phyloP scores from a whole-genome alignment of 257 asterid species.

The Solanum phureja region DNA sequence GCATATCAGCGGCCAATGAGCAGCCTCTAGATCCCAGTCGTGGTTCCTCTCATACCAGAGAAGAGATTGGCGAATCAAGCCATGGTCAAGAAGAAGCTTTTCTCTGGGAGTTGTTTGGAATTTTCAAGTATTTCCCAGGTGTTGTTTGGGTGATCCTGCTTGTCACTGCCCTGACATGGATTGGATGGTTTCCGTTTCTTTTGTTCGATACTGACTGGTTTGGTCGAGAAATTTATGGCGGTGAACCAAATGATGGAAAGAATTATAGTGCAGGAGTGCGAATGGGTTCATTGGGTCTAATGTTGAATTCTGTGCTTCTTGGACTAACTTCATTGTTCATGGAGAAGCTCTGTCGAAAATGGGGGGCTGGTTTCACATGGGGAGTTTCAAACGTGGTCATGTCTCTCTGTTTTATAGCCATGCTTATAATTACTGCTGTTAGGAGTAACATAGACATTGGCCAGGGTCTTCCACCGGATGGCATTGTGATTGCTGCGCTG shows the following conservation, averaged over 20 bases:
- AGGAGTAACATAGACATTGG: conserved; percentile 34
- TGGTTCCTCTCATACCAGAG: conserved; percentile 19
- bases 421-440: conserved; percentile 48
- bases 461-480: conserved; percentile 39
- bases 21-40: conserved; percentile 29
- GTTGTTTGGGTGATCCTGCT: conserved; percentile 66
- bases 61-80: conserved; percentile 31
- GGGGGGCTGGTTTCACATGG: conserved; percentile 91
- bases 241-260: conserved; percentile 66
- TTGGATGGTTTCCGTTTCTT: conserved; percentile 83
- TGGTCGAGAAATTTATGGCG: conserved; percentile 90
- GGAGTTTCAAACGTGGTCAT: conserved; percentile 64
- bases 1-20: conserved; percentile 62
- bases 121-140: conserved; percentile 54
- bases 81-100: conserved; percentile 59
- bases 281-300: conserved; percentile 71
- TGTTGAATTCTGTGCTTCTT: conserved; percentile 82
- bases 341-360: conserved; percentile 82
- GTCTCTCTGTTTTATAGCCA: conserved; percentile 62
- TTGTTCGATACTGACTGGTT: conserved; percentile 90
- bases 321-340: conserved; percentile 74
- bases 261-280: conserved; percentile 64
- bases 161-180: conserved; percentile 75
- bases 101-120: conserved; percentile 72
- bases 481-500: conserved; percentile 62